Evolutionary conservation across 805 yeast species (phyloP).

Genomic region (Wickerhamomyces bisporus): DNA sequence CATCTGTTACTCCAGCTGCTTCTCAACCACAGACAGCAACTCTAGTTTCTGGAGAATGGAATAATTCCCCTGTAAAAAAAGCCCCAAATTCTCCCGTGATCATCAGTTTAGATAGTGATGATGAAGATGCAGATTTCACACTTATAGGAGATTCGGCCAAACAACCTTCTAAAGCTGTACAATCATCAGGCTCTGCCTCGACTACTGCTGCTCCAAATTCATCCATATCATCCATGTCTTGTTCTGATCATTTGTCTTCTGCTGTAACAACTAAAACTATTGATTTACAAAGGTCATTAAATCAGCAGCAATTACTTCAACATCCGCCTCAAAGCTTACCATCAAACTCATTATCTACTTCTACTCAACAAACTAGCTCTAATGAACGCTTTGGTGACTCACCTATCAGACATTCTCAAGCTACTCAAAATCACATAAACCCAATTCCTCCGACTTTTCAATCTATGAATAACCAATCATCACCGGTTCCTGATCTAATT

Average conservation of each 20-base stretch:
- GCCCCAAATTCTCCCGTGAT: slow-evolving; percentile 30
- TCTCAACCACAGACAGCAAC: too few relatives aligned
- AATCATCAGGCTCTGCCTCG: background rate
- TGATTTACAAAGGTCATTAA: background rate
- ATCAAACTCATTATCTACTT: too few relatives aligned
- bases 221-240: too few relatives aligned
- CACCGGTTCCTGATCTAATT: too few relatives aligned
- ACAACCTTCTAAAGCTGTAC: background rate
- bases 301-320: background rate
- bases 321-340: background rate
- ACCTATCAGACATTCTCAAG: too few relatives aligned
- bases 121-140: slow-evolving; percentile 32
- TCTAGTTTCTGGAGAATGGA: too few relatives aligned
- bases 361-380: too few relatives aligned
- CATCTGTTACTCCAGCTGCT: slow-evolving; percentile 1
- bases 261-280: background rate
- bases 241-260: too few relatives aligned
- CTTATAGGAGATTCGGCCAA: background rate
- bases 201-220: background rate
- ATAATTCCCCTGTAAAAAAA: slow-evolving; percentile 1
- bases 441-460: too few relatives aligned
- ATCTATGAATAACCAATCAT: too few relatives aligned
- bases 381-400: too few relatives aligned
- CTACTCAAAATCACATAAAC: too few relatives aligned
- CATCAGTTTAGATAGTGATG: slow-evolving; percentile 47